Evolutionary conservation across 2,329 filamentous ascomycete genomes (phyloP).

Genomic region (Sclerotinia minor): DNA sequence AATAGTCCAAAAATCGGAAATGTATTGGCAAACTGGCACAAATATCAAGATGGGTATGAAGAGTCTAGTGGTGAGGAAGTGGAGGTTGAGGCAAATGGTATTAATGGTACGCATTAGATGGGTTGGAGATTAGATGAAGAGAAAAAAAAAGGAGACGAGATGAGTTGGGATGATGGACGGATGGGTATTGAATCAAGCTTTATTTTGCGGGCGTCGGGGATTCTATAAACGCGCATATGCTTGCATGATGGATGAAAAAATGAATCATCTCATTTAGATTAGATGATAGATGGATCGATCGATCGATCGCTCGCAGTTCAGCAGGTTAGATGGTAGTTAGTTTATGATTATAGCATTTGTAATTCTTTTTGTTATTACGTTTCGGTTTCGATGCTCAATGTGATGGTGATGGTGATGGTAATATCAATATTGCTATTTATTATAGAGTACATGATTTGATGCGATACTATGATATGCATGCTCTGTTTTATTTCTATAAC

Average conservation of each 20-base stretch:
- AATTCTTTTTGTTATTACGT: background rate
- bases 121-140: background rate
- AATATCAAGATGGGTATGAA: slow-evolving; percentile 38
- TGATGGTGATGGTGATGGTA: background rate
- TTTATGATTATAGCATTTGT: slow-evolving; percentile 12
- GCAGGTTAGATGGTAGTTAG: background rate
- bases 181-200: slow-evolving; percentile 3
- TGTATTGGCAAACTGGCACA: slow-evolving; percentile 43
- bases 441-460: no score
- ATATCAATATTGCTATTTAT: no score
- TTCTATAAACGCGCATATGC: background rate
- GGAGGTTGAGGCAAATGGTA: slow-evolving; percentile 6
- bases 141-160: background rate
- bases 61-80: slow-evolving; percentile 10
- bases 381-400: background rate
- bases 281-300: slow-evolving; percentile 11
- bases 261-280: slow-evolving; percentile 8
- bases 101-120: slow-evolving; percentile 15
- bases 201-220: slow-evolving; percentile 13
- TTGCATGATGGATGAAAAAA: slow-evolving; percentile 16
- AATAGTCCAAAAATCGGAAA: slow-evolving; percentile 53
- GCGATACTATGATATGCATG: no score
- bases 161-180: slow-evolving; percentile 8
- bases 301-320: background rate
- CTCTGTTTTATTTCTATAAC: no score